Evolutionary conservation across 495 filamentous ascomycete genomes (phyloP).

Genomic region (Penicillium paxilli): DNA sequence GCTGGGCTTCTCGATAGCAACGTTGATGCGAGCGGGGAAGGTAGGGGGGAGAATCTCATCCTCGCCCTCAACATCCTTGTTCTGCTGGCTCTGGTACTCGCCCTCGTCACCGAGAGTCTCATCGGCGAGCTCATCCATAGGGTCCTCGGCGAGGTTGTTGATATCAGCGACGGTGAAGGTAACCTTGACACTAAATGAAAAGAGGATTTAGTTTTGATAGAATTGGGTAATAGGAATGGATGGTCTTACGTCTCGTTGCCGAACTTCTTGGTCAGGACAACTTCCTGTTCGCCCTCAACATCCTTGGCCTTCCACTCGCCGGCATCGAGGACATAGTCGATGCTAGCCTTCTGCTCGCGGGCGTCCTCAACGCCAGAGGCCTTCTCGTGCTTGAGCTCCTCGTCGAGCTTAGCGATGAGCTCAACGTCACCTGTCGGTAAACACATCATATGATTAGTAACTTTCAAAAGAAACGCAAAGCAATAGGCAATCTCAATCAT

Average conservation of each 20-base stretch:
- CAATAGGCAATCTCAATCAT: neutral
- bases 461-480: neutral
- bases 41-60: constrained; percentile 53
- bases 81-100: constrained; percentile 53
- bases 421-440: constrained; percentile 43
- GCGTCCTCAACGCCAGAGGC: constrained; percentile 38
- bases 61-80: constrained; percentile 58
- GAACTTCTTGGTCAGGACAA: constrained; percentile 77
- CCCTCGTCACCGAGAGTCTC: constrained; percentile 50
- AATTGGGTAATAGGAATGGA: neutral
- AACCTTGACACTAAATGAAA: constrained; percentile 70
- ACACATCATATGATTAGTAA: constrained; percentile 11
- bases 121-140: constrained; percentile 47
- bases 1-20: constrained; percentile 81
- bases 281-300: constrained; percentile 79
- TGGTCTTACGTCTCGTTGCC: constrained; percentile 75
- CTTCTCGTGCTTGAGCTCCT: constrained; percentile 51
- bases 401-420: constrained; percentile 48
- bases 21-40: constrained; percentile 80
- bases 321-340: constrained; percentile 72
- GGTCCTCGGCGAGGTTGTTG: constrained; percentile 65
- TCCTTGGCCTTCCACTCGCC: constrained; percentile 74
- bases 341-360: constrained; percentile 66
- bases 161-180: constrained; percentile 94
- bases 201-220: constrained; percentile 8